Conservation (phyloP, 352 stramenopile species). For the Phytopythium helicoides region DNA sequence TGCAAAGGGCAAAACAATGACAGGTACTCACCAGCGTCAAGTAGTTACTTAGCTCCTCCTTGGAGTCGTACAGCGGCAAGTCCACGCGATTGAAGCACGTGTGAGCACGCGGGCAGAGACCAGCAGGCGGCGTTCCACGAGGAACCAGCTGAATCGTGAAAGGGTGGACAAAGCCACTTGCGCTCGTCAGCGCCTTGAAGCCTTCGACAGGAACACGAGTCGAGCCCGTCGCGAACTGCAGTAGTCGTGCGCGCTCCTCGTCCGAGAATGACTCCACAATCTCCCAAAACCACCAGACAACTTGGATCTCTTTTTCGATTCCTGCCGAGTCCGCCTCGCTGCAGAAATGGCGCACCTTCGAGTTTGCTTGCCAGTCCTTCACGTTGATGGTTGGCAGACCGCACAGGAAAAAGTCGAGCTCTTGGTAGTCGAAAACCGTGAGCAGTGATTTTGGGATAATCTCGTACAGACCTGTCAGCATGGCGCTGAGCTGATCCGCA, state of each 20-base stretch:
- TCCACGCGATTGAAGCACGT: slow-evolving; percentile 91
- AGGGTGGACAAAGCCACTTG: slow-evolving; percentile 72
- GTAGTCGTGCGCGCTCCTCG: slow-evolving; percentile 93
- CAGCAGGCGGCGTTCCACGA: slow-evolving; percentile 37
- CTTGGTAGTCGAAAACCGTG: slow-evolving; percentile 92
- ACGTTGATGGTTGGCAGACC: slow-evolving; percentile 82
- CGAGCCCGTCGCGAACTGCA: slow-evolving; percentile 98
- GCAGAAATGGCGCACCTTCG: slow-evolving; percentile 40
- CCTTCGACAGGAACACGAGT: slow-evolving; percentile 91
- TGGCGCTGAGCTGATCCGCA: slow-evolving; percentile 82
- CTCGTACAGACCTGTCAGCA: slow-evolving; percentile 91
- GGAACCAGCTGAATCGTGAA: slow-evolving; percentile 80
- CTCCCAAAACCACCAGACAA: slow-evolving; percentile 92
- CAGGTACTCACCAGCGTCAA: slow-evolving; percentile 75
- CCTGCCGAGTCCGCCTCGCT: slow-evolving; percentile 43
- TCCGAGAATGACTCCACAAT: slow-evolving; percentile 80
- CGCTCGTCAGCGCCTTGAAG: slow-evolving; percentile 78
- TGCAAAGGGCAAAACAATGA: slow-evolving; percentile 8
- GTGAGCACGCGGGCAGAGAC: slow-evolving; percentile 75
- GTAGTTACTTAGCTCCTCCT: slow-evolving; percentile 85
- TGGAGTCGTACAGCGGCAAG: slow-evolving; percentile 73
- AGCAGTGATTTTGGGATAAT: slow-evolving; percentile 90
- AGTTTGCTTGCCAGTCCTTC: slow-evolving; percentile 86
- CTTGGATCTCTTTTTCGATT: slow-evolving; percentile 53
- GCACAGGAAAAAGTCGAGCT: slow-evolving; percentile 95